A percentile compares a stretch with the other conserved stretches of the same genome.
Conservation (phyloP, 2,329 filamentous ascomycete genomes). For the Alternaria dauci region DNA sequence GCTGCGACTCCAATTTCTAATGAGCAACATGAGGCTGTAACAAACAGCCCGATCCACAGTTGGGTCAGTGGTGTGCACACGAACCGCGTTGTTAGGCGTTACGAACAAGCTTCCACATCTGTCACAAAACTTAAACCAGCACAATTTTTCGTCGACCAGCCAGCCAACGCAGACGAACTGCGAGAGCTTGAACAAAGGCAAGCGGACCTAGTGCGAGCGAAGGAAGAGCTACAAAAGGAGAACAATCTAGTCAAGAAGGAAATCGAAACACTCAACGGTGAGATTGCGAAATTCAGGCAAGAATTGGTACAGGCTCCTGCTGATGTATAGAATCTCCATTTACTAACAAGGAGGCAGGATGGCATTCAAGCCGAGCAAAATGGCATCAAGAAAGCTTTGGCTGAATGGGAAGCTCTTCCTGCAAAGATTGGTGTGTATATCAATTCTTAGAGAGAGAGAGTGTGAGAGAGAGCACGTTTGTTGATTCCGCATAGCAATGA, state of each 20-base stretch:
- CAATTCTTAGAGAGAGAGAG: background rate
- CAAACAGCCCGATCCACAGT: conserved; percentile 65
- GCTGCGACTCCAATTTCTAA: conserved; percentile 69
- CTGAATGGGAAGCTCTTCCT: conserved; percentile 72
- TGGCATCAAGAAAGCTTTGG: conserved; percentile 70
- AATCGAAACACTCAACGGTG: conserved; percentile 32
- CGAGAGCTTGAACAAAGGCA: conserved; percentile 66
- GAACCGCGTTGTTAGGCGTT: conserved; percentile 71
- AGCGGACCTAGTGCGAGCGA: conserved; percentile 51
- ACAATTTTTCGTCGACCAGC: conserved; percentile 77
- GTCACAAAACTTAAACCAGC: conserved; percentile 69
- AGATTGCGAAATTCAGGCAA: conserved; percentile 15
- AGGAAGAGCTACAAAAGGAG: conserved; percentile 41
- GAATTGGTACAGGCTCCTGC: conserved; percentile 11
- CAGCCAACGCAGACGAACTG: conserved; percentile 73
- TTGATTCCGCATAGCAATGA: conserved; percentile 50
- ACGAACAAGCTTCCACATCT: conserved; percentile 77
- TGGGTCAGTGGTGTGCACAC: conserved; percentile 74
- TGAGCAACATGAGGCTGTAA: conserved; percentile 72
- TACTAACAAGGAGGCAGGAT: conserved; percentile 21
- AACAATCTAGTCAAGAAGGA: conserved; percentile 45
- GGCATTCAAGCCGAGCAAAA: conserved; percentile 69
- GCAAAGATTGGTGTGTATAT: conserved; percentile 70
- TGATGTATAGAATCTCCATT: no score
- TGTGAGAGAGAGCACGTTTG: background rate